phyloP scores from a whole-genome alignment of 441 rosid species.

The Gossypium aridum region DNA sequence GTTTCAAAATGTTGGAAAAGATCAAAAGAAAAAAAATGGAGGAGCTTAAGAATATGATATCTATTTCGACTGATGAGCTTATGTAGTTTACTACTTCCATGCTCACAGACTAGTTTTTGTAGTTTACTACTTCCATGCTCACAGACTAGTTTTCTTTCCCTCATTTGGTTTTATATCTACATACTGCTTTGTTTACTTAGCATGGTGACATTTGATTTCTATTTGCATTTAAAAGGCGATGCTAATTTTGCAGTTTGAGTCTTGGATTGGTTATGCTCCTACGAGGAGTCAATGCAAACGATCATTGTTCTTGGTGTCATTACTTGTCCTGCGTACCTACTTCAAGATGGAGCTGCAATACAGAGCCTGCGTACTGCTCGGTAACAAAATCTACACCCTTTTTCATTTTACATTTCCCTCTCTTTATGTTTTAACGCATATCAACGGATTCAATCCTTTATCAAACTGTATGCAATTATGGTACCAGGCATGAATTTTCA shows the following conservation, averaged over 20 bases:
- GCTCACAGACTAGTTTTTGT: neutral
- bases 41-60: neutral
- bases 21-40: neutral
- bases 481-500: neutral
- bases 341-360: constrained; percentile 73
- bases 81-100: neutral
- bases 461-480: neutral
- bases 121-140: neutral
- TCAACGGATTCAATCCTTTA: neutral
- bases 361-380: constrained; percentile 52
- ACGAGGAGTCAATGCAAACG: constrained; percentile 73
- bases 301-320: constrained; percentile 92
- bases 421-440: neutral
- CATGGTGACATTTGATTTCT: neutral
- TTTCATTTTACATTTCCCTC: neutral
- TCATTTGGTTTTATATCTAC: neutral
- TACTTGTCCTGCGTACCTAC: constrained; percentile 86
- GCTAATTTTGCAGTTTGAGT: constrained; percentile 39
- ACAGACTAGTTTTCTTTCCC: neutral
- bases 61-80: neutral
- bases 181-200: neutral
- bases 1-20: neutral
- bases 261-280: constrained; percentile 52
- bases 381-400: constrained; percentile 26
- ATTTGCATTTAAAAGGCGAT: neutral